Percentiles rank a stretch among this genome's conserved stretches.
Conservation (phyloP, 129 eudicot species). For the Escallonia rubra region DNA sequence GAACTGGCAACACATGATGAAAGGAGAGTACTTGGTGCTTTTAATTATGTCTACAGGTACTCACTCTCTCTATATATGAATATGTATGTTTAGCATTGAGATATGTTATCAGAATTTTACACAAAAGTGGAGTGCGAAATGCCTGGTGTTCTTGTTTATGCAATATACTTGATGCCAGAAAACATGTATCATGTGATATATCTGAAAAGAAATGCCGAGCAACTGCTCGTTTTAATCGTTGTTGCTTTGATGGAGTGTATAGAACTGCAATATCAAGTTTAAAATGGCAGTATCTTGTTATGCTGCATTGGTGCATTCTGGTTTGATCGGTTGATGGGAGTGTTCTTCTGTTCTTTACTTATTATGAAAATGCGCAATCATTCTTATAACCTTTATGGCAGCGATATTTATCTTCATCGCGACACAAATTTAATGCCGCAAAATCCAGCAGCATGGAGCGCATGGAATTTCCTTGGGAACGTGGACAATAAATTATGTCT, state of each 20-base stretch:
- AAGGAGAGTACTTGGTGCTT: slow-evolving; percentile 75
- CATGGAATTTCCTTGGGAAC: slow-evolving; percentile 94
- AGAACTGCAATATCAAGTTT: no score
- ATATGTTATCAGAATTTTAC: background rate
- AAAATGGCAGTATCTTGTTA: no score
- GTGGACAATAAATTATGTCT: slow-evolving; percentile 59
- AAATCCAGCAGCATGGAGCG: slow-evolving; percentile 95
- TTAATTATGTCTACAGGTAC: slow-evolving; percentile 86
- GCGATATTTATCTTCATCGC: slow-evolving; percentile 87
- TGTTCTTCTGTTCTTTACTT: background rate
- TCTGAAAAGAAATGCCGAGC: no score
- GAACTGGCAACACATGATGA: slow-evolving; percentile 74
- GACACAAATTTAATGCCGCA: slow-evolving; percentile 83
- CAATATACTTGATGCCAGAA: no score
- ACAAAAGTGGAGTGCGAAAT: no score
- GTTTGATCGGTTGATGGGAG: background rate
- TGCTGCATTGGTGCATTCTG: background rate
- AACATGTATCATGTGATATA: no score
- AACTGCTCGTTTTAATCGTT: no score
- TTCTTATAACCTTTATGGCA: slow-evolving; percentile 36
- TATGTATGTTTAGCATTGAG: background rate
- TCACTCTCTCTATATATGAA: background rate
- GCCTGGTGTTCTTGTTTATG: no score
- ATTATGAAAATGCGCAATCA: slow-evolving; percentile 26
- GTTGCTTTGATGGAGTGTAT: no score